phyloP scores from a whole-genome alignment of 768 basidiomycete species.

The Boletus sp. region DNA sequence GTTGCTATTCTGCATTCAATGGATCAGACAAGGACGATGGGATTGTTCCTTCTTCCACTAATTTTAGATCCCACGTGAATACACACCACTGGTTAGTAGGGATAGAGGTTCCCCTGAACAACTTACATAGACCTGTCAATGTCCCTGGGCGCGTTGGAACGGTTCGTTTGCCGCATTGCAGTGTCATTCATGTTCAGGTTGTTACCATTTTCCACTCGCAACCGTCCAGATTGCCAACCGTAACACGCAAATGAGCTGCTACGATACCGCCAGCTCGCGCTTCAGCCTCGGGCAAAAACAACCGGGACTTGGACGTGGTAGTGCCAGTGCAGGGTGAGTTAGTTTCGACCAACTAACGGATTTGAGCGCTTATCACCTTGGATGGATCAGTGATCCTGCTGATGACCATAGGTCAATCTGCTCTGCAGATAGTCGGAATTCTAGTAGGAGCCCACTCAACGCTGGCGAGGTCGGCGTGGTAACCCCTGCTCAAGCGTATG shows the following conservation, averaged over 20 bases:
- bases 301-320: not conserved
- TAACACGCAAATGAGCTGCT: conserved; percentile 6
- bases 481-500: conserved; percentile 26
- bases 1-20: not conserved
- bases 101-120: not conserved
- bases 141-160: not conserved
- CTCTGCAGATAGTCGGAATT: not conserved
- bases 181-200: not conserved
- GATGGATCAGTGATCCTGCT: not conserved
- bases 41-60: not conserved
- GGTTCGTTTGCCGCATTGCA: not conserved
- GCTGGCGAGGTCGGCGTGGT: not conserved
- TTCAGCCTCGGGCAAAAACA: not conserved
- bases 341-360: not conserved
- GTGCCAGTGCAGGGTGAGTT: not conserved
- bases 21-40: not conserved
- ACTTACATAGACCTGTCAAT: not conserved
- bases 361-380: not conserved
- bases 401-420: conserved; percentile 4
- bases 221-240: not conserved
- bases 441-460: not conserved
- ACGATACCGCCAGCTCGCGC: not conserved
- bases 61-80: not conserved
- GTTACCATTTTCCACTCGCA: not conserved
- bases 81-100: not conserved